These are phyloP conservation scores for Corchorus capsularis DNA, from an alignment of 345 rosid genomes.

Conservation along the genomic window DNA sequence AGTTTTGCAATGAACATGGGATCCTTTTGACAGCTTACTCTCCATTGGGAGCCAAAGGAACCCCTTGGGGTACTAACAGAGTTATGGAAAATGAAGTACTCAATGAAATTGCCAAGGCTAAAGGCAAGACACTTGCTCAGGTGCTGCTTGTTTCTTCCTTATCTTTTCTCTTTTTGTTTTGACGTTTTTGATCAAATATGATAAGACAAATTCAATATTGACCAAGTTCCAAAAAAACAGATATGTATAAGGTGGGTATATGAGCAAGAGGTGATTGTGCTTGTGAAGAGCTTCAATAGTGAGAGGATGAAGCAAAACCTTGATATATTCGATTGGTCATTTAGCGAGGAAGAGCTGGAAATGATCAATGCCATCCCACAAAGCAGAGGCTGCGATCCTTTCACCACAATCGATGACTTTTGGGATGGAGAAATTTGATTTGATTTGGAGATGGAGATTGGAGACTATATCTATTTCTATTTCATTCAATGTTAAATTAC, in stretches of 20 bases:
- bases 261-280: conserved; percentile 6
- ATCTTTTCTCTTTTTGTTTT: background rate
- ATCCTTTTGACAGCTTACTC: conserved; percentile 64
- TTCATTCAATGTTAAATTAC: no score
- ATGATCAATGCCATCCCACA: conserved; percentile 55
- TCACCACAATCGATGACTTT: background rate
- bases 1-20: conserved; percentile 55
- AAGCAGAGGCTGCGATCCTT: conserved; percentile 1
- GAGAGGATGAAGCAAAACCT: conserved; percentile 46
- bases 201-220: background rate
- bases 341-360: conserved; percentile 46
- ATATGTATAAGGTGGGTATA: conserved; percentile 17
- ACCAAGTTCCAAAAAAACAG: background rate
- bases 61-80: conserved; percentile 63
- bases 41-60: conserved; percentile 63
- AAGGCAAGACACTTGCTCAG: conserved; percentile 78
- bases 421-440: conserved; percentile 20
- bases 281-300: conserved; percentile 44
- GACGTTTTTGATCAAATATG: background rate
- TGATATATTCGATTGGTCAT: conserved; percentile 36
- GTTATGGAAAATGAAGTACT: conserved; percentile 65
- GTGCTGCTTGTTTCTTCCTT: conserved; percentile 26
- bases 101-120: conserved; percentile 60
- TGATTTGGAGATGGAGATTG: no score
- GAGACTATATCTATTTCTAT: no score